Conservation (phyloP, 495 filamentous ascomycete species). For the Aspergillus cristatus region DNA sequence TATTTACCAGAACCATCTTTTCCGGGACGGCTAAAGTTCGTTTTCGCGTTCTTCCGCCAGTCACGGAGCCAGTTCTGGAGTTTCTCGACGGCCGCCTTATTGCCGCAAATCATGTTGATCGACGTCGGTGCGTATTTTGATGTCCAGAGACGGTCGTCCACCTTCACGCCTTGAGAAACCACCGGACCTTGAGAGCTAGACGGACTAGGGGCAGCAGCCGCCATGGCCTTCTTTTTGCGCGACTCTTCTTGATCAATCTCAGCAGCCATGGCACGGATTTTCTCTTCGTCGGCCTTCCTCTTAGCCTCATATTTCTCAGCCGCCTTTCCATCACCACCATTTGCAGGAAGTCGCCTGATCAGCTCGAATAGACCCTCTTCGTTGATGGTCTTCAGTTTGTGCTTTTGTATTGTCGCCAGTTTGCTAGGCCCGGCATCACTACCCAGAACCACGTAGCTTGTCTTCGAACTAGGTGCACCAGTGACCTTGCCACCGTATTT, state of each 20-base stretch:
- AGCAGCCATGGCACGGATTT: constrained; percentile 62
- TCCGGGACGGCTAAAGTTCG: constrained; percentile 66
- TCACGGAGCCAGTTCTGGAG: constrained; percentile 77
- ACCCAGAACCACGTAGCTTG: constrained; percentile 86
- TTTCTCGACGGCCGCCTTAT: constrained; percentile 84
- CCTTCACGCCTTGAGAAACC: constrained; percentile 17
- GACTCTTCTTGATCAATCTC: constrained; percentile 67
- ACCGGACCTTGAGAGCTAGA: constrained; percentile 12
- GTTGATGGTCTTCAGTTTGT: constrained; percentile 79
- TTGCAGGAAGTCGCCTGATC: constrained; percentile 72
- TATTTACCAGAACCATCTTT: constrained; percentile 69
- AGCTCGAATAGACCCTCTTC: constrained; percentile 87
- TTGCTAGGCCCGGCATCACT: constrained; percentile 90
- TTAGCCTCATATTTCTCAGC: constrained; percentile 76
- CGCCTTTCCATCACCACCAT: constrained; percentile 80
- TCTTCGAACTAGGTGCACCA: constrained; percentile 77
- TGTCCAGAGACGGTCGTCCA: constrained; percentile 77
- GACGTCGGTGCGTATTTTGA: constrained; percentile 86
- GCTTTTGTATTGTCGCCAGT: constrained; percentile 70
- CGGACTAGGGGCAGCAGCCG: constrained; percentile 4
- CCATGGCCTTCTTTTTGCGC: constrained; percentile 35
- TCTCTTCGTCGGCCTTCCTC: constrained; percentile 69
- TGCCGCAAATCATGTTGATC: constrained; percentile 85
- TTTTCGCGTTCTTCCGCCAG: constrained; percentile 67
- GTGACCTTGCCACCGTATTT: constrained; percentile 89